phyloP scores from a whole-genome alignment of 352 stramenopile species.

The Phytophthora fragariae region DNA sequence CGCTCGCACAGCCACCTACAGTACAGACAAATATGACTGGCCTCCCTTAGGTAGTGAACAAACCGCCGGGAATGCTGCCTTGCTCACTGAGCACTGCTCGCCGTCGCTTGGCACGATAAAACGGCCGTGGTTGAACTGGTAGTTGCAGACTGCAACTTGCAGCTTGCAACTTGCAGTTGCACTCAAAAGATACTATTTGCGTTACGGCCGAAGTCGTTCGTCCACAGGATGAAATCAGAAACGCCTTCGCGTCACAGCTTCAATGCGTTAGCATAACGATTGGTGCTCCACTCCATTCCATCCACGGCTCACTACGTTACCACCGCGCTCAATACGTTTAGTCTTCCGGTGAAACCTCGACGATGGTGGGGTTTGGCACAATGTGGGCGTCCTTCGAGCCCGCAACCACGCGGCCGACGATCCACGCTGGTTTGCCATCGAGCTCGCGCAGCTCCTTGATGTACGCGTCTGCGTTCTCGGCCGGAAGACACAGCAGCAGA shows the following conservation, averaged over 20 bases:
- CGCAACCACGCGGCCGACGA: constrained; percentile 91
- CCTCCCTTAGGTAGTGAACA: too few species aligned
- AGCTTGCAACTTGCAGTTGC: too few species aligned
- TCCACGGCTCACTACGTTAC: not conserved
- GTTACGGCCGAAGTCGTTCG: not conserved
- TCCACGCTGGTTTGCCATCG: constrained; percentile 91
- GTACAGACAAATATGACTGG: too few species aligned
- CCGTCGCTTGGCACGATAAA: not conserved
- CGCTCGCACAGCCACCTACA: too few species aligned
- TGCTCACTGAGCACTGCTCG: not conserved
- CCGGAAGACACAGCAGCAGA: constrained; percentile 91
- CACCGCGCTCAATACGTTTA: constrained; percentile 8
- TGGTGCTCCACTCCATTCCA: not conserved
- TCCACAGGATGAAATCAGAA: constrained; percentile 1
- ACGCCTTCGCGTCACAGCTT: not conserved
- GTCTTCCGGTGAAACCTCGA: constrained; percentile 64
- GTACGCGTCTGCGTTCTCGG: constrained; percentile 86
- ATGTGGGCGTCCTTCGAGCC: constrained; percentile 76
- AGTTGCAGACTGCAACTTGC: too few species aligned
- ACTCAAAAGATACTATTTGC: constrained; percentile 7
- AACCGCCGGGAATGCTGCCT: too few species aligned
- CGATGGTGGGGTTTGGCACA: constrained; percentile 54
- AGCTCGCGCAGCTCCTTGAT: constrained; percentile 89
- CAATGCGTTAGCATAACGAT: not conserved
- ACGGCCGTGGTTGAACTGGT: constrained; percentile 16